Evolutionary conservation across 2,329 filamentous ascomycete genomes (phyloP).

Genomic region (Colletotrichum tropicicola): DNA sequence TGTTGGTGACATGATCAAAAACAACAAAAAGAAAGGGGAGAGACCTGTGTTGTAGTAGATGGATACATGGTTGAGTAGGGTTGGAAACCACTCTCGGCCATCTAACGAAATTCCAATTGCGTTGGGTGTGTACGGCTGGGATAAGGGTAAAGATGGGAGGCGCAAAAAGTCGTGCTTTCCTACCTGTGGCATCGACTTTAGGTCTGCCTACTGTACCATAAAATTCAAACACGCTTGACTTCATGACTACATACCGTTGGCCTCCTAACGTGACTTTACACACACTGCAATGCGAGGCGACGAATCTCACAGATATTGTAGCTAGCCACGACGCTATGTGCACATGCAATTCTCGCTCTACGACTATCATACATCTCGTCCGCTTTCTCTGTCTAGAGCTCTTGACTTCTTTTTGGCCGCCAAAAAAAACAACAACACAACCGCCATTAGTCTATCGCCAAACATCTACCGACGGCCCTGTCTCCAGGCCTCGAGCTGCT

Average conservation of each 20-base stretch:
- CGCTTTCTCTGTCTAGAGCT: background rate
- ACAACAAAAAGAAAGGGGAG: background rate
- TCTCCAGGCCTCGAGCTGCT: slow-evolving; percentile 58
- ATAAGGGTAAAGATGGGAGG: slow-evolving; percentile 21
- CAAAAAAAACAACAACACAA: background rate
- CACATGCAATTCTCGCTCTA: background rate
- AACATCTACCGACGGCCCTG: slow-evolving; percentile 39
- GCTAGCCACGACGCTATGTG: too few species aligned
- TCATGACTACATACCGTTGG: background rate
- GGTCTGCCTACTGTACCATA: slow-evolving; percentile 32
- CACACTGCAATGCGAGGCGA: too few species aligned
- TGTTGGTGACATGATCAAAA: too few species aligned
- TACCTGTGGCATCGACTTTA: slow-evolving; percentile 23
- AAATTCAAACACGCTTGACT: slow-evolving; percentile 28
- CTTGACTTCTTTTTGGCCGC: too few species aligned
- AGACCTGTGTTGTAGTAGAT: slow-evolving; percentile 15
- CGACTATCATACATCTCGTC: slow-evolving; percentile 6
- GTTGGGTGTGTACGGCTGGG: slow-evolving; percentile 13
- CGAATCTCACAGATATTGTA: too few species aligned
- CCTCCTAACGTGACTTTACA: too few species aligned
- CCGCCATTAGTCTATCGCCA: background rate
- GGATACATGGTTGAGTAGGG: slow-evolving; percentile 27
- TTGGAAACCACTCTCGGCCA: slow-evolving; percentile 21
- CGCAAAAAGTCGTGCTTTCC: slow-evolving; percentile 28
- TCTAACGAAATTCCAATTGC: slow-evolving; percentile 4